Evolutionary conservation across 116 monocot genomes (phyloP).

Genomic region (Papilionanthe hybrid): DNA sequence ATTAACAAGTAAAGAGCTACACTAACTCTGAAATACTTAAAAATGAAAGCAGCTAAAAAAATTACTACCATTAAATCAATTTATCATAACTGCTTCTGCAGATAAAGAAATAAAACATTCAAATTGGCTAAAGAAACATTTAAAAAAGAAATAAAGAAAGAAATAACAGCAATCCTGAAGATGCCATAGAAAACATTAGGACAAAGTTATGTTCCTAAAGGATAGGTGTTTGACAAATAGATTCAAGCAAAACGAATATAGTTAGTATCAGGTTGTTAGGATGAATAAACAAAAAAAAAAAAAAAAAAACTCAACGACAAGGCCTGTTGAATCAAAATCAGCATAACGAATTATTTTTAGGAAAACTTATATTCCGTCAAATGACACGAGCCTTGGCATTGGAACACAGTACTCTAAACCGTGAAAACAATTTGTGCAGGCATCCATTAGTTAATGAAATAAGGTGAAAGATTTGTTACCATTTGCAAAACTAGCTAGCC

Average conservation of each 20-base stretch:
- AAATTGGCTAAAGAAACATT: background rate
- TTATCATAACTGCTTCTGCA: background rate
- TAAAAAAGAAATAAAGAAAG: conserved; percentile 4
- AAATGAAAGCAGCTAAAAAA: background rate
- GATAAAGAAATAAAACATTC: background rate
- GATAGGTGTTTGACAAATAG: background rate
- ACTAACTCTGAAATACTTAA: background rate
- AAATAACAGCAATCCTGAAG: background rate
- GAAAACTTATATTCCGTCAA: background rate
- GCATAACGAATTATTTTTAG: background rate
- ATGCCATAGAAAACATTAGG: background rate
- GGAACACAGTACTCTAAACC: background rate
- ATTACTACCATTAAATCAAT: background rate
- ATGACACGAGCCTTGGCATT: background rate
- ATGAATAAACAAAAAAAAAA: too few relatives aligned
- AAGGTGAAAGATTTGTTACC: background rate
- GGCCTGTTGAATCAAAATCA: background rate
- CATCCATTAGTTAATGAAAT: background rate
- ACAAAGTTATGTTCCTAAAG: background rate
- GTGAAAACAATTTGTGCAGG: background rate
- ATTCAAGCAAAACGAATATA: background rate
- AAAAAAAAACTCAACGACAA: too few relatives aligned
- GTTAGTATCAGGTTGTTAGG: background rate
- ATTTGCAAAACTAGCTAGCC: background rate
- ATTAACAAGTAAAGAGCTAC: background rate